Conservation (phyloP, 2,329 filamentous ascomycete genomes). For the Ophiosphaerella korrae region DNA sequence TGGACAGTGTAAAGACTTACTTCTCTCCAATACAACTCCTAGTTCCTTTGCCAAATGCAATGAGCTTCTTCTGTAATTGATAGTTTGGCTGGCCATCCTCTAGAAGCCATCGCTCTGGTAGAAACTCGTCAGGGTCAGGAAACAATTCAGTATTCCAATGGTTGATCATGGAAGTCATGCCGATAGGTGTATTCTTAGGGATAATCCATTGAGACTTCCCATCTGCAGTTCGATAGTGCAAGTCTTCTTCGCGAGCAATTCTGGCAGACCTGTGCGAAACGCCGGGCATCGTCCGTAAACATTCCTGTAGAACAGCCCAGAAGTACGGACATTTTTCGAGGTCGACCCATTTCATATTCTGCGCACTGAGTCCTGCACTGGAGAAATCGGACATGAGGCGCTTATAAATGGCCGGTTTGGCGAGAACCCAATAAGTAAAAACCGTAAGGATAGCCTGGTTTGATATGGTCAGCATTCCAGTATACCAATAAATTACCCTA, state of each 20-base stretch:
- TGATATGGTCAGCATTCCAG: background rate
- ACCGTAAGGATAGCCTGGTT: conserved; percentile 35
- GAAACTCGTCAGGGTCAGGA: conserved; percentile 33
- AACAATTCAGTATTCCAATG: conserved; percentile 44
- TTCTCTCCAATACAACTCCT: conserved; percentile 40
- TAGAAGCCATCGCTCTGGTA: conserved; percentile 43
- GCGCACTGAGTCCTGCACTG: conserved; percentile 11
- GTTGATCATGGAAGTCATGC: conserved; percentile 37
- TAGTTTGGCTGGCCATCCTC: conserved; percentile 23
- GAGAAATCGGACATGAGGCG: conserved; percentile 29
- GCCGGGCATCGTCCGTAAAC: conserved; percentile 42
- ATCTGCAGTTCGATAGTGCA: conserved; percentile 25
- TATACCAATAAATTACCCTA: background rate
- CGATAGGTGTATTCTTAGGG: conserved; percentile 32
- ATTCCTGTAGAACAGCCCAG: conserved; percentile 42
- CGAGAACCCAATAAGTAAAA: conserved; percentile 43
- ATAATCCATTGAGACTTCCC: conserved; percentile 28
- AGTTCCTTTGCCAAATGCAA: conserved; percentile 35
- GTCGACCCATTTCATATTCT: conserved; percentile 24
- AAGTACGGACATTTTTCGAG: conserved; percentile 41
- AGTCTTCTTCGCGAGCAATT: conserved; percentile 25
- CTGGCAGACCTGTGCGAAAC: conserved; percentile 27
- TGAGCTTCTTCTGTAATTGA: conserved; percentile 27
- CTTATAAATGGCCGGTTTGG: conserved; percentile 27
- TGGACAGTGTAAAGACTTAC: conserved; percentile 13